Evolutionary conservation across 1,284 basidiomycete species (phyloP), one percentile per base, ranked within the genome.

Genomic region (Malassezia dermatis): DNA sequence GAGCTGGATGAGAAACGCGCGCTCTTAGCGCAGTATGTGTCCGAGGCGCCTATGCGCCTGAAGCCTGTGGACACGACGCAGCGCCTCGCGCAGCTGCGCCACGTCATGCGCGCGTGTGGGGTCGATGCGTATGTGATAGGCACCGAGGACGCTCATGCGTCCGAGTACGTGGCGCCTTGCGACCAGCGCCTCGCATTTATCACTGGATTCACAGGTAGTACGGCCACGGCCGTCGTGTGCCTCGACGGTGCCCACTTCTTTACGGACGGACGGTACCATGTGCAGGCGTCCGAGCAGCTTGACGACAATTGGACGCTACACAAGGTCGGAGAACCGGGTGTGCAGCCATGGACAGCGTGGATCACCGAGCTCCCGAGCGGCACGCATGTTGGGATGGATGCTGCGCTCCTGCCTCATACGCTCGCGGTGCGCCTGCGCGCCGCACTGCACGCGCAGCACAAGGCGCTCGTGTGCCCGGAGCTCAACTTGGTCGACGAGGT

Each of bases 181-280:
- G 89, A 94, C 71, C 85, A 86, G 73, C 82, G 89, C 28, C 79
- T 86, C 51, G 82, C 86, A 66, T 94, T 81, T 78, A 84, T 94
- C 49, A 84, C 86, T 23, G 86, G 84, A 17, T 94, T 94, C 74
- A 82, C 82, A 17, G 90, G 90, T 12, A 84, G 84, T n/a, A 84
- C 86, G 3, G 90, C 89, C 7, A 81, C 83, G 47, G 89, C 86
- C 5, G 79, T 95, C 40, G 77, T 93, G 21, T 84, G 85, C 12
- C 42, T 34, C 13, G 54, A 85, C 63, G 61, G 68, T 11, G 62
- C 65, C 12, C 66, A 71, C 31, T 79, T 94, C 26, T 80, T 91
- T 61, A 85, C 84, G 19, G 89, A 95, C 75, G 87, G 88, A 24
- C 81, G 89, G 26, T 94, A 94, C 75, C 93, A 88, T 84, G 72